Percentiles rank a stretch among this genome's conserved stretches.
phyloP scores from a whole-genome alignment of 257 asterid species.

The Lycium ferocissimum region DNA sequence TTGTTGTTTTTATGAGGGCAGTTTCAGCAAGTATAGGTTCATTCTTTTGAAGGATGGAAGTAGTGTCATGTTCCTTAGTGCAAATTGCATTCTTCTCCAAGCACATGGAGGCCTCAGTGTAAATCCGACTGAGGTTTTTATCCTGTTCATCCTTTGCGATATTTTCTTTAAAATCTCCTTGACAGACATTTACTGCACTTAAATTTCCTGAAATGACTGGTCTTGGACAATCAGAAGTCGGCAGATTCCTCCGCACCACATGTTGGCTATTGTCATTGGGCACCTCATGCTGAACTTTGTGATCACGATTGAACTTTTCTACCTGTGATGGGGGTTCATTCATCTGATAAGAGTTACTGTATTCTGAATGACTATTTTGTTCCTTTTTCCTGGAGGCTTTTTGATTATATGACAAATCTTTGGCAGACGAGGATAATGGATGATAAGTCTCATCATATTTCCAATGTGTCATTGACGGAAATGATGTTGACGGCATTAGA shows the following conservation, averaged over 20 bases:
- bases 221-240: conserved; percentile 33
- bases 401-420: conserved; percentile 42
- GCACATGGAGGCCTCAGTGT: conserved; percentile 38
- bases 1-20: conserved; percentile 33
- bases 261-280: conserved; percentile 43
- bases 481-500: conserved; percentile 54
- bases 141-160: conserved; percentile 43
- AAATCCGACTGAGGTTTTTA: conserved; percentile 36
- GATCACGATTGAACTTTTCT: conserved; percentile 26
- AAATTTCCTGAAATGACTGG: conserved; percentile 41
- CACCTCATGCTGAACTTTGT: conserved; percentile 48
- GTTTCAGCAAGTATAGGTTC: conserved; percentile 43
- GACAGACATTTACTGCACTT: conserved; percentile 34
- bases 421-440: conserved; percentile 48
- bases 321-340: conserved; percentile 31
- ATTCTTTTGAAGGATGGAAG: conserved; percentile 35
- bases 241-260: conserved; percentile 40
- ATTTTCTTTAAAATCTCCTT: conserved; percentile 38
- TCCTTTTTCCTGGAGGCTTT: conserved; percentile 39
- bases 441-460: conserved; percentile 44
- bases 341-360: conserved; percentile 29
- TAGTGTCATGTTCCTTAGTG: conserved; percentile 36
- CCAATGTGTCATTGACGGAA: conserved; percentile 45
- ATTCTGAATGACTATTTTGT: conserved; percentile 22
- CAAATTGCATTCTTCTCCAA: conserved; percentile 40